Percentiles rank a stretch among this genome's conserved stretches.
Conservation (phyloP, 495 filamentous ascomycete species). For the Pyronema omphalodes region DNA sequence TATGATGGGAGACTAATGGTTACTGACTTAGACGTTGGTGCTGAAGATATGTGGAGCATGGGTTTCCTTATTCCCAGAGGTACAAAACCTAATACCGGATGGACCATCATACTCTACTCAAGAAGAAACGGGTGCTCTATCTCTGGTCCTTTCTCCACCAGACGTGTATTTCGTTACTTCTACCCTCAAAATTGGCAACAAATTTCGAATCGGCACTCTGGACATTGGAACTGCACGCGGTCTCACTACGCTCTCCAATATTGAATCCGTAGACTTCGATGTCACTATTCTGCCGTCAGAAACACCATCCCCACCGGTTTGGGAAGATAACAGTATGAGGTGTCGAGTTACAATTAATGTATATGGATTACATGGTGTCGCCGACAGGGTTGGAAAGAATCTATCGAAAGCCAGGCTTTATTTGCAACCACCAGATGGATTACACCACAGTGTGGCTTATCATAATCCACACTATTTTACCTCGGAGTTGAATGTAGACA, state of each 20-base stretch:
- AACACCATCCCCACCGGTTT: neutral
- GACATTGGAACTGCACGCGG: neutral
- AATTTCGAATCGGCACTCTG: neutral
- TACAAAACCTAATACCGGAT: neutral
- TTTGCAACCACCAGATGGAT: neutral
- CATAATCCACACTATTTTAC: neutral
- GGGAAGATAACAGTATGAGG: neutral
- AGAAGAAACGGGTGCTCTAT: neutral
- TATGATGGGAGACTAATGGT: neutral
- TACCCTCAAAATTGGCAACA: no score
- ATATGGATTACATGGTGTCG: neutral
- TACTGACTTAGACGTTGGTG: neutral
- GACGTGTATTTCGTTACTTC: neutral
- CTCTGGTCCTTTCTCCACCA: neutral
- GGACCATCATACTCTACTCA: neutral
- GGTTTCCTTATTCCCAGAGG: neutral
- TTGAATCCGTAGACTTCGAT: neutral
- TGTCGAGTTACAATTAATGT: neutral
- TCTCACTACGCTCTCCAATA: neutral
- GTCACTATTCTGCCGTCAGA: neutral
- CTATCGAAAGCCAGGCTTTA: neutral
- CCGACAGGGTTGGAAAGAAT: neutral
- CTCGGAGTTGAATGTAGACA: no score
- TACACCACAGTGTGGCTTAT: neutral
- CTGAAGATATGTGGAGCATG: neutral